Evolutionary conservation across 352 stramenopile species (phyloP).

Genomic region (Proteromonas lacertae): DNA sequence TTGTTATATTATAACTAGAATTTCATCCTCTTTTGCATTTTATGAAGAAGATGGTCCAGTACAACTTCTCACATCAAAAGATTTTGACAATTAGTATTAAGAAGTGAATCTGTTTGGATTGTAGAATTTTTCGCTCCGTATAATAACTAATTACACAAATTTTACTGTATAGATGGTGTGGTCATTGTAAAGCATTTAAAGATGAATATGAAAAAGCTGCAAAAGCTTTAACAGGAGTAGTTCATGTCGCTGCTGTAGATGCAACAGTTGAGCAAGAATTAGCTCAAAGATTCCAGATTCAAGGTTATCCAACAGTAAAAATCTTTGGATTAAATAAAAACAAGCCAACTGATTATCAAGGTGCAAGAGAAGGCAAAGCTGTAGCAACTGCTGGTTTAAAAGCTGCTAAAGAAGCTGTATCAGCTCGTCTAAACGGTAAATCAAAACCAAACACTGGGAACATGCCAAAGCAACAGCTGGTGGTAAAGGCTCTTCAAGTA

Average conservation of each 20-base stretch:
- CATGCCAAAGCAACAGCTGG: background rate
- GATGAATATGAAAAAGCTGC: conserved; percentile 60
- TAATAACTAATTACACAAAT: no score
- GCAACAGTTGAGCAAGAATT: conserved; percentile 27
- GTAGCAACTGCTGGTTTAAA: background rate
- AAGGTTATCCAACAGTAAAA: conserved; percentile 65
- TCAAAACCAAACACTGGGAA: no score
- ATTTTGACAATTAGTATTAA: no score
- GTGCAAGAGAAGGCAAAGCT: background rate
- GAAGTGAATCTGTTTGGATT: no score
- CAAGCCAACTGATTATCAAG: conserved; percentile 10
- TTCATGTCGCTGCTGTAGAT: conserved; percentile 40
- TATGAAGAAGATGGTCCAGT: no score
- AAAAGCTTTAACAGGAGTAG: conserved; percentile 40
- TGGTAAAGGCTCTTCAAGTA: no score
- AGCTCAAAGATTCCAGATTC: conserved; percentile 26
- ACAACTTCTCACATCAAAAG: no score
- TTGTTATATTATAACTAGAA: no score
- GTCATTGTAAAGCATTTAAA: conserved; percentile 33
- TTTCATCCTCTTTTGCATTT: no score
- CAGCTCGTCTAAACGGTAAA: background rate
- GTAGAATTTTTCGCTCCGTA: no score
- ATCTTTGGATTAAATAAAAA: conserved; percentile 25
- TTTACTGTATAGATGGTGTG: no score
- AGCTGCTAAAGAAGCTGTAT: background rate